Evolutionary conservation across 192 early-diverging fungal species (phyloP).

Genomic region (Coemansia sp.): DNA sequence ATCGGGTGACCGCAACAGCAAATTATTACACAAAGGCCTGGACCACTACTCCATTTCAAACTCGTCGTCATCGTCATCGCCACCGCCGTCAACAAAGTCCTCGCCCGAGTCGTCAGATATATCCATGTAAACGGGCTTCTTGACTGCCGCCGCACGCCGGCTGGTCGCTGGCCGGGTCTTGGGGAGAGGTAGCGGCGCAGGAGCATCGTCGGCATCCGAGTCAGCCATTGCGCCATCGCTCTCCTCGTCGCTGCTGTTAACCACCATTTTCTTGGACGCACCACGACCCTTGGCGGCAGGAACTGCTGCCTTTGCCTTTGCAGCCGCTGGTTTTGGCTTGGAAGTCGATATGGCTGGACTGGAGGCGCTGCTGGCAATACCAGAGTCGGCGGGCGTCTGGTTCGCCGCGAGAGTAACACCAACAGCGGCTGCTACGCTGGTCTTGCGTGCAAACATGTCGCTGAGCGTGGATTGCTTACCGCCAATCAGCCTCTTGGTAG

Average conservation of each 20-base stretch:
- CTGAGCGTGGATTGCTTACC: constrained; percentile 31
- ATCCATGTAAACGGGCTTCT: constrained; percentile 36
- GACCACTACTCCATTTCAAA: constrained; percentile 22
- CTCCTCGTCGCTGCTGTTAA: constrained; percentile 49
- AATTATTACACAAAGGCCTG: background rate
- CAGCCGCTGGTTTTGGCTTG: background rate
- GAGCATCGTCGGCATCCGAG: constrained; percentile 20
- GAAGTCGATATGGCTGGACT: background rate
- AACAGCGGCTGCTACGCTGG: background rate
- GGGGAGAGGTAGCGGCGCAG: constrained; percentile 7
- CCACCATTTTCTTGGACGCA: constrained; percentile 14
- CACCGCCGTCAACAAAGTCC: constrained; percentile 20
- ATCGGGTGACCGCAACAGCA: background rate
- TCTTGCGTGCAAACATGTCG: constrained; percentile 28
- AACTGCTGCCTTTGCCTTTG: constrained; percentile 1
- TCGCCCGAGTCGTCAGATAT: constrained; percentile 42
- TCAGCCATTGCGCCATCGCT: constrained; percentile 8
- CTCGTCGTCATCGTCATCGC: constrained; percentile 19
- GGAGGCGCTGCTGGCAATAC: constrained; percentile 2
- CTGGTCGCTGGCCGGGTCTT: constrained; percentile 19
- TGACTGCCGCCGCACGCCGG: constrained; percentile 28
- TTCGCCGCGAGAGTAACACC: background rate
- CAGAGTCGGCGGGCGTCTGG: background rate
- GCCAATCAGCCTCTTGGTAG: constrained; percentile 14
- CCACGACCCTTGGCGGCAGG: constrained; percentile 15